These are phyloP conservation scores for Candida mattraensis DNA, from an alignment of 805 yeast genomes.

Conservation along the genomic window DNA sequence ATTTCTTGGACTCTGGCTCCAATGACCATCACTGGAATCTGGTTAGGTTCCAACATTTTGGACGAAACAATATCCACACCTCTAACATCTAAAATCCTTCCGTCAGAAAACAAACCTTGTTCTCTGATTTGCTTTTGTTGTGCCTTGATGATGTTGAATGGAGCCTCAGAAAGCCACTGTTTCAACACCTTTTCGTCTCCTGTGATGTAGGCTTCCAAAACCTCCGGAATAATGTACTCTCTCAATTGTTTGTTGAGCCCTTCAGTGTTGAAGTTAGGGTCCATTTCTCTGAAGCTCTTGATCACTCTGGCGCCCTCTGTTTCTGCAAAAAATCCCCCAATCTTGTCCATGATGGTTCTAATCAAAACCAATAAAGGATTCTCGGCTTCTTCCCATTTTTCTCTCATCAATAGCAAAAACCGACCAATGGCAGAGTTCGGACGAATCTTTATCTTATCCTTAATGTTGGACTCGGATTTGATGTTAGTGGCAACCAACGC, in stretches of 20 bases:
- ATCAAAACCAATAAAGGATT: slow-evolving; percentile 82
- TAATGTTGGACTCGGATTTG: slow-evolving; percentile 52
- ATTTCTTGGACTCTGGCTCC: slow-evolving; percentile 97
- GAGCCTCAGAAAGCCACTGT: slow-evolving; percentile 95
- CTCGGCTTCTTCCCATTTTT: slow-evolving; percentile 89
- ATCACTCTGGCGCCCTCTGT: slow-evolving; percentile 95
- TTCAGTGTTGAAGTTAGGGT: slow-evolving; percentile 81
- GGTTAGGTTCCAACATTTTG: slow-evolving; percentile 84
- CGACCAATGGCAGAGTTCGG: slow-evolving; percentile 71
- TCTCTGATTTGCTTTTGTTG: slow-evolving; percentile 89
- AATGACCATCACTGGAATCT: slow-evolving; percentile 87
- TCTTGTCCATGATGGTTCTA: slow-evolving; percentile 75
- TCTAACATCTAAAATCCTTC: slow-evolving; percentile 88
- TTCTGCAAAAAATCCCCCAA: slow-evolving; percentile 90
- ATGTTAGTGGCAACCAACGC: slow-evolving; percentile 80
- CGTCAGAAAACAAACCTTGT: slow-evolving; percentile 88
- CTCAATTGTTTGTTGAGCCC: slow-evolving; percentile 80
- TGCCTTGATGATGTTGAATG: slow-evolving; percentile 91
- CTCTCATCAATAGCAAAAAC: slow-evolving; percentile 56
- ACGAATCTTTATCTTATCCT: slow-evolving; percentile 62
- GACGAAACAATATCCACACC: slow-evolving; percentile 91
- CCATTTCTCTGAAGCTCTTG: slow-evolving; percentile 81
- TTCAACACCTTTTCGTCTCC: slow-evolving; percentile 85
- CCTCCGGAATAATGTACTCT: slow-evolving; percentile 91
- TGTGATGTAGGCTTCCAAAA: slow-evolving; percentile 89